These are phyloP conservation scores for Carallia brachiata DNA, from an alignment of 345 rosid genomes.

Conservation along the genomic window DNA sequence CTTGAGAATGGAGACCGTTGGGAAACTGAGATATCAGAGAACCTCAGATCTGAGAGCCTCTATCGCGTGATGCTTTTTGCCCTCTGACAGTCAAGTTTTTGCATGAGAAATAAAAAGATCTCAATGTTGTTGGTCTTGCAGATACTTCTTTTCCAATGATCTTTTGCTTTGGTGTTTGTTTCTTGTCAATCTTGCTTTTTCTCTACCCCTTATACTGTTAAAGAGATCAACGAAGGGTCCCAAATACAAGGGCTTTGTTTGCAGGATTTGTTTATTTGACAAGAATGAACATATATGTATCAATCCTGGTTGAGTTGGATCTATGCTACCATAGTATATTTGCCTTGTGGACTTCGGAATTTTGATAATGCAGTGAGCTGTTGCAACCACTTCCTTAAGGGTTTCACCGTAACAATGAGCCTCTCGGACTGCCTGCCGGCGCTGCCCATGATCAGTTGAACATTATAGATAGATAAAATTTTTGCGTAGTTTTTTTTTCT, in stretches of 20 bases:
- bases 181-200: not conserved
- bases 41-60: conserved; percentile 93
- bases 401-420: no score
- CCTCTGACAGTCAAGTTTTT: not conserved
- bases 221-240: not conserved
- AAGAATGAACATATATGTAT: not conserved
- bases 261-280: not conserved
- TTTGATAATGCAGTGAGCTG: no score
- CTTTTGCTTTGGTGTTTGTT: not conserved
- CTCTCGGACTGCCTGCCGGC: no score
- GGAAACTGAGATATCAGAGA: conserved; percentile 98
- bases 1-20: conserved; percentile 97
- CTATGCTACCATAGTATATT: no score
- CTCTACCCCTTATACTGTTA: not conserved
- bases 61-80: conserved; percentile 53
- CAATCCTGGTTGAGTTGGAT: not conserved
- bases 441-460: no score
- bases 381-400: no score
- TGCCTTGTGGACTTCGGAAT: no score
- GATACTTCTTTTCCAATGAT: conserved; percentile 10
- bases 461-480: no score
- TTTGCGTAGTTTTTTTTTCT: no score
- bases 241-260: not conserved
- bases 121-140: conserved; percentile 20
- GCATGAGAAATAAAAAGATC: conserved; percentile 33